These are phyloP conservation scores for Plasmodium relictum DNA, from an alignment of 169 alveolate genomes.

Conservation along the genomic window DNA sequence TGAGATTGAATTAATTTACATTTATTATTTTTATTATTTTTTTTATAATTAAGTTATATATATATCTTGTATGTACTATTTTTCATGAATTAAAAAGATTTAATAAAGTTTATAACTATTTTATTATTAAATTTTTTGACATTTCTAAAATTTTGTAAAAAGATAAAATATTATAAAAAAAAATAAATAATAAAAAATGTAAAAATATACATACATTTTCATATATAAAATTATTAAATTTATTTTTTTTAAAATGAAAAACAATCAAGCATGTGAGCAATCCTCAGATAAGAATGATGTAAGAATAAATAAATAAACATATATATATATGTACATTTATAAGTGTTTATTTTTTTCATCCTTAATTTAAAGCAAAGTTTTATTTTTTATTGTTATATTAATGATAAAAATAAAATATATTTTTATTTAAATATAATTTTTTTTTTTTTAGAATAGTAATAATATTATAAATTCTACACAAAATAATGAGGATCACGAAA, in stretches of 20 bases:
- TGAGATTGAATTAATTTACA: no score
- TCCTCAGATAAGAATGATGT: conserved; percentile 42
- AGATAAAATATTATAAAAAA: background rate
- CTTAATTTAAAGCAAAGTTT: background rate
- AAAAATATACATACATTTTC: conserved; percentile 8
- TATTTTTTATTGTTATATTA: background rate
- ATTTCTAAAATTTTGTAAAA: no score
- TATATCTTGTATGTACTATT: no score
- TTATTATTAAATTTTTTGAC: no score
- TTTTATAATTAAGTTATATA: no score
- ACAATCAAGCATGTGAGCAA: conserved; percentile 49
- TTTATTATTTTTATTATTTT: no score
- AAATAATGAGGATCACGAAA: background rate
- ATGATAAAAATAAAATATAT: background rate
- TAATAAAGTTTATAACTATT: no score
- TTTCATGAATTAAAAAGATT: no score
- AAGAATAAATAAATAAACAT: background rate
- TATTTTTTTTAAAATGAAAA: conserved; percentile 40
- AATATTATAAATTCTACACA: conserved; percentile 1
- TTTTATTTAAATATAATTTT: background rate
- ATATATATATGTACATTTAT: background rate
- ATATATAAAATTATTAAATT: conserved; percentile 3
- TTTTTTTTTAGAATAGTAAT: conserved; percentile 3
- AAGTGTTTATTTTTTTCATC: background rate
- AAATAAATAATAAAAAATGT: background rate